Percentiles rank a stretch among this genome's conserved stretches.
phyloP scores from a whole-genome alignment of 345 rosid species.

The Hibiscus syriacus region DNA sequence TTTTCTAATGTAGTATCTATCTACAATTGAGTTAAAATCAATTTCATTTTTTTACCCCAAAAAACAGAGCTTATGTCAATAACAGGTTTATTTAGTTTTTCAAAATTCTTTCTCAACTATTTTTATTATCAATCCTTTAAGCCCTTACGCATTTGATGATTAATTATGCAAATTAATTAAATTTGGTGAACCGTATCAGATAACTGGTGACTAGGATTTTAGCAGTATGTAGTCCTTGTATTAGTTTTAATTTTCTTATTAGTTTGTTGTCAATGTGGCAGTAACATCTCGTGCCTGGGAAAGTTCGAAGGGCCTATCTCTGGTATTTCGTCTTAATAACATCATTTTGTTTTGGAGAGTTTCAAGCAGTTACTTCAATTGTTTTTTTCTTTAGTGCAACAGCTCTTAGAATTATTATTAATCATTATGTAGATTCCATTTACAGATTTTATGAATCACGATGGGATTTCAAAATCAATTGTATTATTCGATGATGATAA shows the following conservation, averaged over 20 bases:
- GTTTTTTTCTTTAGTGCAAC: neutral
- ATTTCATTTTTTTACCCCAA: neutral
- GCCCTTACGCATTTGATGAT: neutral
- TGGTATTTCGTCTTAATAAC: slow-evolving; percentile 39
- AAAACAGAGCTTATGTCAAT: neutral
- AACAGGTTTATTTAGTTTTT: neutral
- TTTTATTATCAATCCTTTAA: neutral
- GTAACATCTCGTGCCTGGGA: slow-evolving; percentile 92
- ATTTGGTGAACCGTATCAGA: neutral
- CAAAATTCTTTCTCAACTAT: neutral
- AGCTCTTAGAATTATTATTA: slow-evolving; percentile 12
- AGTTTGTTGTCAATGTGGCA: slow-evolving; percentile 31
- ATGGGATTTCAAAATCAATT: slow-evolving; percentile 59
- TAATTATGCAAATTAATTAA: neutral
- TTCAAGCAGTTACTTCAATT: slow-evolving; percentile 6
- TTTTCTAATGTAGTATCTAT: slow-evolving; percentile 10
- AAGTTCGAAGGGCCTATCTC: slow-evolving; percentile 52
- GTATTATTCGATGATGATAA: slow-evolving; percentile 54
- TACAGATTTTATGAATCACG: slow-evolving; percentile 88
- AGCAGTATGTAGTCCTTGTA: neutral
- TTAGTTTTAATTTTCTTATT: slow-evolving; percentile 9
- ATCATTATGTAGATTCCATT: slow-evolving; percentile 65
- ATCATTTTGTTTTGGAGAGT: neutral
- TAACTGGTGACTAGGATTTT: neutral
- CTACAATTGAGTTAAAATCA: neutral